Conservation (phyloP, 2,329 filamentous ascomycete genomes). For the Fusarium anthophilum region DNA sequence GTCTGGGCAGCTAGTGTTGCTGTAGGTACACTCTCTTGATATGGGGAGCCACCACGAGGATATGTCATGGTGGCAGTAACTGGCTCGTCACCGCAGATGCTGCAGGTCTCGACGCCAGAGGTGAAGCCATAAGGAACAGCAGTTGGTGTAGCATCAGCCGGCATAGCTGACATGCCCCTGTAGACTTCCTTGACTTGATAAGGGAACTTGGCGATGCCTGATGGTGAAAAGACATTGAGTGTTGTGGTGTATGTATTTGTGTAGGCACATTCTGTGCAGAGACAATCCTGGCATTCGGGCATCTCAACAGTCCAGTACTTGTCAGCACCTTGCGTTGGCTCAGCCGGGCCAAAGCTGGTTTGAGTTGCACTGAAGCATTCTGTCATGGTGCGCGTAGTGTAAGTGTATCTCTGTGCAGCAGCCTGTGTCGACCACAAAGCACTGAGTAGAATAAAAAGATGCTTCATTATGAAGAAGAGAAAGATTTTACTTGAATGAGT, state of each 20-base stretch:
- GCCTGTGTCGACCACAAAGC: constrained; percentile 15
- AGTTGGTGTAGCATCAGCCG: constrained; percentile 28
- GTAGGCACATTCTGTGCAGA: constrained; percentile 33
- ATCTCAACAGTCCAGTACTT: constrained; percentile 37
- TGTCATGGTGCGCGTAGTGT: constrained; percentile 38
- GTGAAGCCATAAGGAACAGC: constrained; percentile 39
- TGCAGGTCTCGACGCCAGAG: constrained; percentile 28
- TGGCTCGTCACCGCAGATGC: constrained; percentile 34
- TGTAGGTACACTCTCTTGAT: constrained; percentile 17
- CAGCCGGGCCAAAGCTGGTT: constrained; percentile 34
- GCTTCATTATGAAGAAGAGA: constrained; percentile 31
- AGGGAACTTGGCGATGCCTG: constrained; percentile 26
- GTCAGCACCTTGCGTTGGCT: constrained; percentile 36
- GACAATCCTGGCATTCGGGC: constrained; percentile 39
- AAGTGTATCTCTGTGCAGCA: constrained; percentile 38
- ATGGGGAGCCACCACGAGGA: constrained; percentile 38
- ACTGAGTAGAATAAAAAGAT: constrained; percentile 7
- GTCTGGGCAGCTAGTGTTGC: constrained; percentile 6
- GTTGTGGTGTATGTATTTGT: constrained; percentile 40
- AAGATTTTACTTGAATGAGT: not conserved
- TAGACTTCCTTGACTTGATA: constrained; percentile 41
- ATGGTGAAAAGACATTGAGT: constrained; percentile 36
- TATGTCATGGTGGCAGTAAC: constrained; percentile 40
- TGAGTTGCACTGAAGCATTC: constrained; percentile 40
- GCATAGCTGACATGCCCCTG: constrained; percentile 39